Conservation (phyloP, 257 asterid genomes). For the Solanum bulbocastanum region DNA sequence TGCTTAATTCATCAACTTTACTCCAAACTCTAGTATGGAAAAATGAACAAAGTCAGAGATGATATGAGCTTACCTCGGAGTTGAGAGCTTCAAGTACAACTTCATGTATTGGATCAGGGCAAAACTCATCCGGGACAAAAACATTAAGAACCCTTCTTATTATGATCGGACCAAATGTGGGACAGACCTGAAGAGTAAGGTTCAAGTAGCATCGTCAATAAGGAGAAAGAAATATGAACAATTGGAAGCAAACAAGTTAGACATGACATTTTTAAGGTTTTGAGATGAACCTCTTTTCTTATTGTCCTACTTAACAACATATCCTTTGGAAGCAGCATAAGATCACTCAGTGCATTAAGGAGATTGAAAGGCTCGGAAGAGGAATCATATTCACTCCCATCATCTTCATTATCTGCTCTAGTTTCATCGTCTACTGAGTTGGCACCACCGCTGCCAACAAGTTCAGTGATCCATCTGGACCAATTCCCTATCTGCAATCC, state of each 20-base stretch:
- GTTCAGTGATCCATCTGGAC: conserved; percentile 81
- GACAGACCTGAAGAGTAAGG: conserved; percentile 55
- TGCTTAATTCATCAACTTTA: background rate
- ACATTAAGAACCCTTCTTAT: conserved; percentile 55
- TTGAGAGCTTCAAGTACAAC: conserved; percentile 50
- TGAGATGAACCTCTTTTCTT: conserved; percentile 56
- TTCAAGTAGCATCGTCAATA: background rate
- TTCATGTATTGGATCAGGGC: conserved; percentile 67
- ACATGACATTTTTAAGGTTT: background rate
- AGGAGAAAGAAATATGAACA: background rate
- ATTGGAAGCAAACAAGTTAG: background rate
- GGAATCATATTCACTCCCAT: conserved; percentile 29
- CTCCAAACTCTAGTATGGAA: background rate
- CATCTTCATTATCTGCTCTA: background rate
- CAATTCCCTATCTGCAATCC: conserved; percentile 73
- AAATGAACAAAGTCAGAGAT: background rate
- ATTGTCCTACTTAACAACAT: conserved; percentile 65
- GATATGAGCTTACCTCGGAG: conserved; percentile 41
- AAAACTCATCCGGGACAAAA: conserved; percentile 83
- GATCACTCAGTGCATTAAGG: conserved; percentile 72
- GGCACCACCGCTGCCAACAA: conserved; percentile 53
- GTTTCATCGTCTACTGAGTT: conserved; percentile 14
- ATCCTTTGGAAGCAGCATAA: conserved; percentile 88
- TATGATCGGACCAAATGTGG: conserved; percentile 54
- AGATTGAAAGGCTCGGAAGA: conserved; percentile 61